Conservation (phyloP, 1,139 yeast genomes). For the Magnusiomyces clavatus region DNA sequence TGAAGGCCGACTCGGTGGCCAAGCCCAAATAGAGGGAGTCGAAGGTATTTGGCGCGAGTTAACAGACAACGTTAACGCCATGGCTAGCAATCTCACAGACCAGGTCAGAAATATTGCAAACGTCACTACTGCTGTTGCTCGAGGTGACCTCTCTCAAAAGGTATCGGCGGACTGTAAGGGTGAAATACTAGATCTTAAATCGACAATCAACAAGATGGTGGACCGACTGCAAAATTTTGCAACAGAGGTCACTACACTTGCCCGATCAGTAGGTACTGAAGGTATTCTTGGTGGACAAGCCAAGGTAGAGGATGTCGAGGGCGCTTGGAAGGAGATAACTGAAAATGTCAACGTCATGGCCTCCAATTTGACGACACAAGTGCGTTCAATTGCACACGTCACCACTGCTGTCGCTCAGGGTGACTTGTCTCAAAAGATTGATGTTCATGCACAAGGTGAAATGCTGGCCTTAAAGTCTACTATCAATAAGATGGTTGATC, state of each 20-base stretch:
- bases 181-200: conserved; percentile 71
- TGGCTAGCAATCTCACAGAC: conserved; percentile 80
- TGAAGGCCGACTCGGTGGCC: conserved; percentile 81
- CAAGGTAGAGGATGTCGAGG: conserved; percentile 85
- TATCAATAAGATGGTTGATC: conserved; percentile 86
- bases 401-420: conserved; percentile 93
- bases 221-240: conserved; percentile 84
- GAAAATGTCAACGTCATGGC: conserved; percentile 90
- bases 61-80: conserved; percentile 83
- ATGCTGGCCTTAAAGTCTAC: conserved; percentile 66
- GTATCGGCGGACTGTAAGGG: conserved; percentile 89
- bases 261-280: conserved; percentile 83
- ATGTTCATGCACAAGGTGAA: conserved; percentile 86
- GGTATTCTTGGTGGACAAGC: conserved; percentile 91
- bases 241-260: conserved; percentile 78
- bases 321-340: conserved; percentile 89
- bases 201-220: conserved; percentile 79
- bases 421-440: conserved; percentile 79
- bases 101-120: conserved; percentile 87
- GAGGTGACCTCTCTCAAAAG: conserved; percentile 77
- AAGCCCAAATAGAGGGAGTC: conserved; percentile 74
- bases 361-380: conserved; percentile 79
- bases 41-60: conserved; percentile 88
- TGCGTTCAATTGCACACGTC: conserved; percentile 81
- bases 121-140: conserved; percentile 89